These are phyloP conservation scores for Nakazawaea siamensis DNA, from an alignment of 805 yeast genomes.

Conservation along the genomic window DNA sequence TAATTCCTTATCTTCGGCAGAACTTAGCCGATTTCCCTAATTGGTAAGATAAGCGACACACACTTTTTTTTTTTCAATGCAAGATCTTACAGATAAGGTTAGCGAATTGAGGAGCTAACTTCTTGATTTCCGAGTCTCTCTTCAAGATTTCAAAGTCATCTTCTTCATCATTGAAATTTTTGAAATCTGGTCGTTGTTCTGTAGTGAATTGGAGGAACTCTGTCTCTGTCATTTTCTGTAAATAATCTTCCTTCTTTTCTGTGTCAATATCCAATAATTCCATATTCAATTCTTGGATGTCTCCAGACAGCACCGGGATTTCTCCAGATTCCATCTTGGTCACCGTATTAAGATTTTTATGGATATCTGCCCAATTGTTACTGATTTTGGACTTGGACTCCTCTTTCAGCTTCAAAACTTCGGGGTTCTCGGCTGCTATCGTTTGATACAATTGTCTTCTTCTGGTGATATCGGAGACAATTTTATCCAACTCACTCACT, in stretches of 20 bases:
- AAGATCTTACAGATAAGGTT: too few relatives aligned
- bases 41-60: too few relatives aligned
- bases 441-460: constrained; percentile 31
- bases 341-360: constrained; percentile 23
- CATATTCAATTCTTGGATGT: constrained; percentile 35
- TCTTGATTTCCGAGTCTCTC: constrained; percentile 4
- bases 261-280: constrained; percentile 14
- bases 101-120: too few relatives aligned
- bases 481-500: constrained; percentile 28
- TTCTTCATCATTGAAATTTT: constrained; percentile 7
- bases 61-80: too few relatives aligned
- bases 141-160: constrained; percentile 6
- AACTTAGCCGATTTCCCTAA: too few relatives aligned
- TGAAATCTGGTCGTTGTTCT: constrained; percentile 1
- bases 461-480: constrained; percentile 27
- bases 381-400: constrained; percentile 14
- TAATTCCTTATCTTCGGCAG: too few relatives aligned
- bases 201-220: constrained; percentile 4
- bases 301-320: constrained; percentile 17
- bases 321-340: constrained; percentile 11
- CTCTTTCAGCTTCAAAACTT: constrained; percentile 5
- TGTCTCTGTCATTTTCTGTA: background rate
- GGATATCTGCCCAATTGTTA: constrained; percentile 37
- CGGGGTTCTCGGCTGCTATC: constrained; percentile 12
- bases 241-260: background rate